Base-by-base conservation (phyloP, 192 early-diverging fungal genomes). In the Coemansia sp. region DNA sequence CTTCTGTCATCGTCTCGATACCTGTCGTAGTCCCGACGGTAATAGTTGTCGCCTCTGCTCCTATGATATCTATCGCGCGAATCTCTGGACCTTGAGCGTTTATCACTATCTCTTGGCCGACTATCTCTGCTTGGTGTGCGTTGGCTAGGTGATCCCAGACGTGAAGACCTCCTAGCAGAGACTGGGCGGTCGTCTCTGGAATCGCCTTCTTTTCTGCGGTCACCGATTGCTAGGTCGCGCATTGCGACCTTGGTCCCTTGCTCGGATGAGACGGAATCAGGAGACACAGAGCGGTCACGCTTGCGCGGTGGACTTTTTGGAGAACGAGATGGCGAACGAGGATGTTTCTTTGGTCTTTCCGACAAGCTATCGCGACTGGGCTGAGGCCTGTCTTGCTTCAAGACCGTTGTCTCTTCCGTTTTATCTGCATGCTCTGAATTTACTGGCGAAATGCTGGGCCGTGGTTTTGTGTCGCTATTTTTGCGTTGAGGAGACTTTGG, bases 1-100 rank as follows among this genome's bases (percentile, higher is more conserved):
- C 36, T 56, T 50, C 50, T 62, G 3, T 62, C 22, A 53, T 59
- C 61, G 13, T 31, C 42, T 36, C 61, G 31, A 40, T 62, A 61
- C n/a, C 31, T 22, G 52, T 38, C 34, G 29, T 29, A 27, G 54
- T 11, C 34, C 50, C 34, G 64, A 59, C 7, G 54, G 55, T 28
- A 59, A 61, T 55, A 45, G 20, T 14, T 7, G 11, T 33, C 42
- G 41, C 57, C 63, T 28, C 50, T 44, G 19, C 52, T 33, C n/a
- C 30, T 29, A 20, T 41, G 25, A 13, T 55, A 14, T 55, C 53
- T 55, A 22, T 36, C 53, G 27, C 28, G 53, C 45, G 44, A 3
- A 13, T 27, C n/a, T 11, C 20, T 47, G 22, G 44, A 47, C 14
- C 44, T 47, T 25, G 23, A 23, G 20, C 22, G 22, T 0, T 17